A percentile compares a stretch with the other conserved stretches of the same genome.
These are phyloP conservation scores for Fimicolochytrium jonesii DNA, from an alignment of 192 early-diverging fungal genomes.

Conservation along the genomic window DNA sequence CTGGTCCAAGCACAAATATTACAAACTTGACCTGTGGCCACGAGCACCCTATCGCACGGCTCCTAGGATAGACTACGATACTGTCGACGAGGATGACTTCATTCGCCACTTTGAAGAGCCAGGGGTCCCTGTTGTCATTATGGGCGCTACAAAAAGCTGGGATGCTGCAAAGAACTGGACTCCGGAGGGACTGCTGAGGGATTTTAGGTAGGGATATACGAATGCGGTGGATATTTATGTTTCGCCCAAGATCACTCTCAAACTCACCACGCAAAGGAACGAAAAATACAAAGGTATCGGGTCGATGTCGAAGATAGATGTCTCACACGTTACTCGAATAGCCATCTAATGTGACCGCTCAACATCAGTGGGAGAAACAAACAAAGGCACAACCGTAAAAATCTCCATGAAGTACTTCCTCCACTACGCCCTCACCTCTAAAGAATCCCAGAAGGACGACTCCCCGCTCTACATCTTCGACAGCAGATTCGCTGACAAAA, in stretches of 20 bases:
- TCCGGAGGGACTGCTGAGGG: slow-evolving; percentile 33
- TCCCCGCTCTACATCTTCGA: slow-evolving; percentile 74
- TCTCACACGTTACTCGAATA: background rate
- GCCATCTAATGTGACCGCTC: background rate
- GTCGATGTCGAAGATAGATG: no score
- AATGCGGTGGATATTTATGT: background rate
- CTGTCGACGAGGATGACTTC: slow-evolving; percentile 56
- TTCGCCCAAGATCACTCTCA: background rate
- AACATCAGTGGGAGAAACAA: slow-evolving; percentile 64
- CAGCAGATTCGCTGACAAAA: slow-evolving; percentile 53
- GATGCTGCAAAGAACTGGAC: slow-evolving; percentile 53
- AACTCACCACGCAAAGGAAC: slow-evolving; percentile 34
- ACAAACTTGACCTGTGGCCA: slow-evolving; percentile 48
- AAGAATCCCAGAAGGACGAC: slow-evolving; percentile 1
- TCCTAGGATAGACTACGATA: slow-evolving; percentile 49
- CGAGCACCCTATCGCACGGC: slow-evolving; percentile 44
- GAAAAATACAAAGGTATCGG: slow-evolving; percentile 65
- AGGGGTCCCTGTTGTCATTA: slow-evolving; percentile 58
- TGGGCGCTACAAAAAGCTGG: slow-evolving; percentile 54
- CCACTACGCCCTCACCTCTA: slow-evolving; percentile 21
- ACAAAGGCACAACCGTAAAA: slow-evolving; percentile 65
- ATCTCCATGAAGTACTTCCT: slow-evolving; percentile 52
- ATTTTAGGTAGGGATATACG: background rate
- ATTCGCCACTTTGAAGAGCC: slow-evolving; percentile 50
- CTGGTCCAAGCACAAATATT: slow-evolving; percentile 52